Evolutionary conservation across 139 green algal genomes (phyloP).

Genomic region (Chlorella sp.): DNA sequence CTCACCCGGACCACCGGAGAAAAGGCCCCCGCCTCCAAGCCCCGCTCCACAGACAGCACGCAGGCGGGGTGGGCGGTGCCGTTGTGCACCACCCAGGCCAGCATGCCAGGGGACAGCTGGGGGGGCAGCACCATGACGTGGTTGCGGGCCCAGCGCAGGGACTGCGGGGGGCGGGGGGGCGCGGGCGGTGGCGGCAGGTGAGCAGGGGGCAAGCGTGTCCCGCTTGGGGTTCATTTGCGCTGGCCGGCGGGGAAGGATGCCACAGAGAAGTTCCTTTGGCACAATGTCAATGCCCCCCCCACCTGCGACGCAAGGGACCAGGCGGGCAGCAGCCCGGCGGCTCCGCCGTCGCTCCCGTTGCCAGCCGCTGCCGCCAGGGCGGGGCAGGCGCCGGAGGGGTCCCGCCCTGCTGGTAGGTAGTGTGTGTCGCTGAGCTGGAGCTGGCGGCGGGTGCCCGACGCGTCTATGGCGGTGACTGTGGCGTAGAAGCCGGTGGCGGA

Average conservation of each 20-base stretch:
- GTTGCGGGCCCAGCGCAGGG: background rate
- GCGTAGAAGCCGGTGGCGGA: background rate
- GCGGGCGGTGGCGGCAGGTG: background rate
- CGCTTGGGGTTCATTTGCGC: too few species aligned
- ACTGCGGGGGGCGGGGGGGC: background rate
- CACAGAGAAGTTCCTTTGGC: background rate
- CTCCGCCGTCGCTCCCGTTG: background rate
- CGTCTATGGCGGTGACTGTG: background rate
- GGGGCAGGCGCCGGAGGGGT: conserved; percentile 1
- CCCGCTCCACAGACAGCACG: background rate
- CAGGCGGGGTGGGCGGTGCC: conserved; percentile 1
- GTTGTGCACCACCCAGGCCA: conserved; percentile 7
- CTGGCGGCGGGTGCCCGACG: background rate
- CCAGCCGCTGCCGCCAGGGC: background rate
- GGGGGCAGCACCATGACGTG: conserved; percentile 13
- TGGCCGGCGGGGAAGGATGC: background rate
- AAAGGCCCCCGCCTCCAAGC: background rate
- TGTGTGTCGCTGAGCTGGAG: conserved; percentile 8
- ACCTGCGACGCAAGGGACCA: background rate
- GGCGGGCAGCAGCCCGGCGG: background rate
- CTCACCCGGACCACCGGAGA: conserved; percentile 1
- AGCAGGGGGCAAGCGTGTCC: background rate
- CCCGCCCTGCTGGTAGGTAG: conserved; percentile 1
- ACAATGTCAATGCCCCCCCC: background rate
- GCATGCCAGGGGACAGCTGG: background rate